Evolutionary conservation across 495 filamentous ascomycete genomes (phyloP), one percentile per base, ranked within the genome.

Genomic region (Corynascus novoguineensis): DNA sequence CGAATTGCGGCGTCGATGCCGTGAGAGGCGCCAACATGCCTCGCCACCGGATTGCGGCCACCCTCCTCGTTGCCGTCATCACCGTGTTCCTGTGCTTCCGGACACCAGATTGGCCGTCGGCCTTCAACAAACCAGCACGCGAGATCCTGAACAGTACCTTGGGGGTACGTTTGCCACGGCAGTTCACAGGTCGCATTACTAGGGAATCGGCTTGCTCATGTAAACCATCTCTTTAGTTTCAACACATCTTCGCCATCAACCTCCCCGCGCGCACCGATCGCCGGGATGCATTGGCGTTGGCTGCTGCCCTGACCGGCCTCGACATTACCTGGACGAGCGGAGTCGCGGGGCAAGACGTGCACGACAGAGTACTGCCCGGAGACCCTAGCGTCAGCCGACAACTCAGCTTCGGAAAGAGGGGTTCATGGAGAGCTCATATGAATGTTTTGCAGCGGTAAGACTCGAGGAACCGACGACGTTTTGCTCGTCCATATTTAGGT

Each of bases 221-320:
- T 21, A 51, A 32, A 42, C 12, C 2, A 7, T 24, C 14, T 25
- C 5, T n/a, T 10, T 35, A 85, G 83, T 84, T 86, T 59, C 64
- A 80, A 44, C 76, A 82, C 53, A 72, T 87, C 27, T 81, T 83
- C 59, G 82, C 83, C 44, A 78, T 88, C 47, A 83, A 81, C 45
- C 70, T 88, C 28, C 78, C 80, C 5, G 72, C 75, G 21, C 75
- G 85, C 19, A 77, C 78, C 8, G 85, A 88, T 58, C 81, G 84
- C 28, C 79, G 81, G 22, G 83, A 88, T 73, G 80, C 75, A 10
- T 73, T 86, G 49, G 68, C 71, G 3, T 65, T 85, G 3, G 74
- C 78, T 2, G 77, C 83, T 4, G 76, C 76, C 1, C 61, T 81
- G 2, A 77, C 71, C 11, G 75, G 76, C 11, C 68, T 88, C 21